These are phyloP conservation scores for Paecilomyces niveus DNA, from an alignment of 2,329 filamentous ascomycete genomes.

Conservation along the genomic window DNA sequence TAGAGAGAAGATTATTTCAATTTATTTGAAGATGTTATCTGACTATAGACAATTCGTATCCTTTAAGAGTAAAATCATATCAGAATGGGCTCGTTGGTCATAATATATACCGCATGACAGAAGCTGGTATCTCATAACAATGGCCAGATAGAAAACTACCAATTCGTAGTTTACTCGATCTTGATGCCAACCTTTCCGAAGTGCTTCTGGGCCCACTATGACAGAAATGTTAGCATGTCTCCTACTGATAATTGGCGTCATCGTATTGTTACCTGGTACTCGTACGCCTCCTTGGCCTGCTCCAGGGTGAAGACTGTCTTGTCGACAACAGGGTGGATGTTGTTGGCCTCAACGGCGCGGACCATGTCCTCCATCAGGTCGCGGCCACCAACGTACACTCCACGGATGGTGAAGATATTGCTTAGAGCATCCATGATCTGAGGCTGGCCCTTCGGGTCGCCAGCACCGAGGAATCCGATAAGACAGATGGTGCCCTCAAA, in stretches of 20 bases:
- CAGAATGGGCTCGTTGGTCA: not conserved
- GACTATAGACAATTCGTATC: no score
- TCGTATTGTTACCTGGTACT: constrained; percentile 40
- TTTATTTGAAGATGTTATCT: no score
- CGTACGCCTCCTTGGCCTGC: constrained; percentile 47
- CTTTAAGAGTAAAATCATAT: not conserved
- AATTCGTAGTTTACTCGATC: constrained; percentile 20
- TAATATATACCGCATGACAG: not conserved
- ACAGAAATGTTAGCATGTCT: constrained; percentile 10
- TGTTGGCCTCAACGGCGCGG: constrained; percentile 49
- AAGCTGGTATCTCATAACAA: not conserved
- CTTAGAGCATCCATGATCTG: constrained; percentile 45
- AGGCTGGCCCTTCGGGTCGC: constrained; percentile 40
- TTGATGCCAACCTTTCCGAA: constrained; percentile 51
- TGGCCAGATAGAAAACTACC: not conserved
- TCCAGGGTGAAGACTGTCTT: constrained; percentile 49
- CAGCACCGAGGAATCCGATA: constrained; percentile 52
- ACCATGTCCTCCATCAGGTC: constrained; percentile 55
- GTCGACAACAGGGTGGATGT: constrained; percentile 54
- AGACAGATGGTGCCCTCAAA: constrained; percentile 50
- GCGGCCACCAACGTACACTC: constrained; percentile 50
- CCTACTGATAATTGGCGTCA: constrained; percentile 8
- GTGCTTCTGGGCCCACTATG: constrained; percentile 45
- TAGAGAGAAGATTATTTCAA: no score
- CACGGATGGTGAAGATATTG: constrained; percentile 49